Evolutionary conservation across 495 filamentous ascomycete species (phyloP).

Genomic region (Sphaerosporella brunnea): DNA sequence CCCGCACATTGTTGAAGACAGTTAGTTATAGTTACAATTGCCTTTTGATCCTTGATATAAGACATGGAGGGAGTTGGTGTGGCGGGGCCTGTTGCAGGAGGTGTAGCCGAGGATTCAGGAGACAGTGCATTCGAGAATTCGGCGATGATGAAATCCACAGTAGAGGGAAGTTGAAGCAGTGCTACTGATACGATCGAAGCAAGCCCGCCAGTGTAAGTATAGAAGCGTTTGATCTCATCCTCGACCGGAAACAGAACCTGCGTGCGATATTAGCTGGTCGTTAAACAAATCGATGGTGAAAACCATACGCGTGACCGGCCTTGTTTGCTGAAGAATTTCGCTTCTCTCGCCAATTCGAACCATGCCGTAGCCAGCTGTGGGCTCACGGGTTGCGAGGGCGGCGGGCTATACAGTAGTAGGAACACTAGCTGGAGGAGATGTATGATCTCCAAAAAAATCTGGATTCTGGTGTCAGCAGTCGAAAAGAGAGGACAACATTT

Average conservation of each 20-base stretch:
- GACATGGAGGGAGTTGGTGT: conserved; percentile 10
- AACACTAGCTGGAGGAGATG: conserved; percentile 35
- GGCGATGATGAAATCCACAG: conserved; percentile 27
- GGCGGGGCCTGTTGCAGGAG: conserved; percentile 18
- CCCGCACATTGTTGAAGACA: conserved; percentile 10
- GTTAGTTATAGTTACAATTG: conserved; percentile 19
- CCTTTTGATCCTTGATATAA: conserved; percentile 19
- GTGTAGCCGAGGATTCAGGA: conserved; percentile 17
- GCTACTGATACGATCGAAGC: conserved; percentile 54
- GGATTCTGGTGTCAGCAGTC: background rate
- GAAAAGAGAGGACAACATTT: too few species aligned
- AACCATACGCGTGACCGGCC: background rate
- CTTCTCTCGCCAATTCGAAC: conserved; percentile 49
- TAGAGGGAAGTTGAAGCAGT: conserved; percentile 46
- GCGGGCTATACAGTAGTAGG: conserved; percentile 41
- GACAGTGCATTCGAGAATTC: conserved; percentile 24
- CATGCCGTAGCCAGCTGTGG: conserved; percentile 46
- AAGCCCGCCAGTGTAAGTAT: conserved; percentile 46
- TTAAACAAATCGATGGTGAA: background rate
- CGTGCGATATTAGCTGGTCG: conserved; percentile 6
- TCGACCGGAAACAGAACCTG: conserved; percentile 25
- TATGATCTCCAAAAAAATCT: conserved; percentile 25
- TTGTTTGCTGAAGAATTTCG: conserved; percentile 12
- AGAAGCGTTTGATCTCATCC: conserved; percentile 35
- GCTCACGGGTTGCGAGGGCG: conserved; percentile 35